Evolutionary conservation across 2,329 filamentous ascomycete genomes (phyloP).

Genomic region (Corniculantispora saksenae): DNA sequence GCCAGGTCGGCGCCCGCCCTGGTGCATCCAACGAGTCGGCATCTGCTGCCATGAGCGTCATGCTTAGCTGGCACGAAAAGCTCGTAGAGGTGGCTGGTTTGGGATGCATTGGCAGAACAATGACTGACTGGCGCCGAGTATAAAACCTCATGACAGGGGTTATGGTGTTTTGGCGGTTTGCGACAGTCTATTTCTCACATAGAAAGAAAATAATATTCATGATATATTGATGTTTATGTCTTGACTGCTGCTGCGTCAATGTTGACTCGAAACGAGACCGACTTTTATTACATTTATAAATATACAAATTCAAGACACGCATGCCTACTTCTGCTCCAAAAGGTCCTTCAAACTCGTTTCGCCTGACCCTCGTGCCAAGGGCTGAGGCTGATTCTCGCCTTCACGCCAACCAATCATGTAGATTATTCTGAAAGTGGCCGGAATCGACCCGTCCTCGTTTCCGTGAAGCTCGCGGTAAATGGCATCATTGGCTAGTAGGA

Average conservation of each 20-base stretch:
- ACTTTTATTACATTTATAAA: slow-evolving; percentile 8
- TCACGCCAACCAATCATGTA: slow-evolving; percentile 99
- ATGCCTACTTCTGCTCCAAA: slow-evolving; percentile 47
- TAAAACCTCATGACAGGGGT: slow-evolving; percentile 22
- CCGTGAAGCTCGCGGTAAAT: slow-evolving; percentile 90
- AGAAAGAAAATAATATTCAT: neutral
- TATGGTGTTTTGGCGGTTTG: neutral
- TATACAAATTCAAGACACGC: neutral
- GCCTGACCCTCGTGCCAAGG: slow-evolving; percentile 80
- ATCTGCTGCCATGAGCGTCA: slow-evolving; percentile 89
- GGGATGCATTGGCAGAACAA: slow-evolving; percentile 88
- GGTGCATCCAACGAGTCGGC: slow-evolving; percentile 64
- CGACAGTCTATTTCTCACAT: slow-evolving; percentile 2
- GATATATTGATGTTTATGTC: neutral
- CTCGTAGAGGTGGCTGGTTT: slow-evolving; percentile 89
- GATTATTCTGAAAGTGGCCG: slow-evolving; percentile 91
- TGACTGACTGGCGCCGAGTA: slow-evolving; percentile 91
- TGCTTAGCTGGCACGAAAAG: slow-evolving; percentile 99
- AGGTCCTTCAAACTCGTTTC: slow-evolving; percentile 88
- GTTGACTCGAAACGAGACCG: neutral
- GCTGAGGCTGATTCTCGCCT: slow-evolving; percentile 74
- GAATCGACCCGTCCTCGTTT: slow-evolving; percentile 73
- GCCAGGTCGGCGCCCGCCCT: slow-evolving; percentile 66
- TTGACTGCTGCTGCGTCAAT: neutral
- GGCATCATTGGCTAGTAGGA: slow-evolving; percentile 81